phyloP scores from a whole-genome alignment of 2,329 filamentous ascomycete genomes.

The Trichoderma asperellum region DNA sequence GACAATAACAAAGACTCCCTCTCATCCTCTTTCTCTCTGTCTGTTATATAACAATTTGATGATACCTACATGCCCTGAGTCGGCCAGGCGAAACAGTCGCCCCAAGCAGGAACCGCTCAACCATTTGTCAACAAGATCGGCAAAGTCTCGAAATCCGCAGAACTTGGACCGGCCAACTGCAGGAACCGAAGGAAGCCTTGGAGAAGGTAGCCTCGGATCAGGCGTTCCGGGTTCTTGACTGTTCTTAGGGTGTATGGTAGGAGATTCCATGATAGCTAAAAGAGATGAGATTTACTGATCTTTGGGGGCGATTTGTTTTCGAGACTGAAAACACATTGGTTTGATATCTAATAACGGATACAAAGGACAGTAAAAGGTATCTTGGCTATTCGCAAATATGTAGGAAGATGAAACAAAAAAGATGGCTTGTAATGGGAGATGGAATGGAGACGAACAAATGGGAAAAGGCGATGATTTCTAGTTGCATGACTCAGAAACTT shows the following conservation, averaged over 20 bases:
- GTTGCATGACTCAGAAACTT: neutral
- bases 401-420: neutral
- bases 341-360: neutral
- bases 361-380: neutral
- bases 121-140: conserved; percentile 44
- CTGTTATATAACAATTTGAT: neutral
- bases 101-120: conserved; percentile 55
- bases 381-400: neutral
- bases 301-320: neutral
- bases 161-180: conserved; percentile 36
- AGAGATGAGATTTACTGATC: neutral
- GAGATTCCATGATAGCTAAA: conserved; percentile 19
- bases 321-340: neutral
- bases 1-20: neutral
- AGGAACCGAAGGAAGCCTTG: conserved; percentile 19
- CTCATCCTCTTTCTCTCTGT: neutral
- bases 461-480: neutral
- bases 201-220: conserved; percentile 16
- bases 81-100: conserved; percentile 66
- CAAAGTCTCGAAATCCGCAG: conserved; percentile 42
- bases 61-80: conserved; percentile 66
- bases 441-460: neutral
- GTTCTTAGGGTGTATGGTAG: conserved; percentile 2
- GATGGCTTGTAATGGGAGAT: neutral
- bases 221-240: neutral